Conservation (phyloP, 2,329 filamentous ascomycete species). For the Pestalotiopsis sp. region DNA sequence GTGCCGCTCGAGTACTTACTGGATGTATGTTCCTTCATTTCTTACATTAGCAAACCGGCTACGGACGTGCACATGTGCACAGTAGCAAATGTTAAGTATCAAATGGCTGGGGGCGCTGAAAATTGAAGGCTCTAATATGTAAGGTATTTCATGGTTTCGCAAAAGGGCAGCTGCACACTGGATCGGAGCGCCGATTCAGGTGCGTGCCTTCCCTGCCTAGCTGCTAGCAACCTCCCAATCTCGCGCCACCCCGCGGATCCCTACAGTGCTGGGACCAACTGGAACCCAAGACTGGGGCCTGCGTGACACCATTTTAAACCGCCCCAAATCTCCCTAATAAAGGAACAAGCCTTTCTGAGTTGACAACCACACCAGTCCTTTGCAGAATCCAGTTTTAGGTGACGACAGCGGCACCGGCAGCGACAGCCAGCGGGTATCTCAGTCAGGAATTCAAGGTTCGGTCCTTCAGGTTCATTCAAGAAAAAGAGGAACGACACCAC, state of each 20-base stretch:
- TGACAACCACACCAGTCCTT: background rate
- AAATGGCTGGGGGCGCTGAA: too few relatives aligned
- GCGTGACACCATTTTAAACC: constrained; percentile 4
- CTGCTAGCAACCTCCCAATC: background rate
- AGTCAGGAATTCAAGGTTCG: background rate
- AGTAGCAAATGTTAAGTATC: too few relatives aligned
- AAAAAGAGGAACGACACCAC: background rate
- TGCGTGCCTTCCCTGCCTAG: background rate
- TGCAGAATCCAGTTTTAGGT: background rate
- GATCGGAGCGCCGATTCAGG: background rate
- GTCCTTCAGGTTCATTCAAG: background rate
- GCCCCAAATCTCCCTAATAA: background rate
- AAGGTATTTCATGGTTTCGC: too few relatives aligned
- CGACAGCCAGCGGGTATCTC: background rate
- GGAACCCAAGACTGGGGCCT: background rate
- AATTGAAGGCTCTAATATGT: too few relatives aligned
- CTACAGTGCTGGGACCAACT: background rate
- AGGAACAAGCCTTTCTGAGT: background rate
- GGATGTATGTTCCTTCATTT: background rate
- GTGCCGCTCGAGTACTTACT: background rate
- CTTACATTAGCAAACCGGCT: background rate
- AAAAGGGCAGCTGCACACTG: background rate
- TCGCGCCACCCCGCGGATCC: background rate
- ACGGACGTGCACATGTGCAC: too few relatives aligned
- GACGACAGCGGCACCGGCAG: background rate